Evolutionary conservation across 2,329 filamentous ascomycete species (phyloP), one percentile per base, ranked within the genome.

Genomic region (Colletotrichum sp.): DNA sequence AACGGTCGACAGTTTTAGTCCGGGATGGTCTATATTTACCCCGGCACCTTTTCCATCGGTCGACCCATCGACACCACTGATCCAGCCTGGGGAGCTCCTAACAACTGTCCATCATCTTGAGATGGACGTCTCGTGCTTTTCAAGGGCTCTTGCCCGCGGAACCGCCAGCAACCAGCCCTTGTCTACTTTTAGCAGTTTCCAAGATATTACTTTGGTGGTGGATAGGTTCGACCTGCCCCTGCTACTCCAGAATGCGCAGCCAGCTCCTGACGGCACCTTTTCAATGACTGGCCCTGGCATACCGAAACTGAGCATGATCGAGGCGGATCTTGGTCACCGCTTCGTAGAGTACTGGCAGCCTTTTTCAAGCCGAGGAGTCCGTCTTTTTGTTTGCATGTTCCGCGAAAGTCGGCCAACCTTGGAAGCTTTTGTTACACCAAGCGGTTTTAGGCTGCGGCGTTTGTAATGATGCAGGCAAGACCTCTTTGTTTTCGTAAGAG

Each of bases 401-500:
- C 0, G 43, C 0, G n/a, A 52, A 21, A 13, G 43, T 21, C n/a
- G 4, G 12, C 43, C n/a, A 52, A 52, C 6, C n/a, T 7, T 52
- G 4, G 43, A 52, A 52, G 4, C 4, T 52, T 52, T 52, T 1
- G 43, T 52, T 4, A 52, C 43, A 4, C 43, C 6, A 2, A 52
- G 10, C 12, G 43, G 43, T 1, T 4, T 52, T 52, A 52, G 43
- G n/a, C 43, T 52, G n/a, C n/a, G 5, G n/a, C n/a, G 10, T 52
- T 1, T 52, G 43, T 13, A 21, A 48, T 7, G 43, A 21, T 7
- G 10, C 3, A 52, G n/a, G n/a, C 10, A 13, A 1, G n/a, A 13
- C 4, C 43, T 52, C 10, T 2, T 7, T 52, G 6, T 13, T 13
- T 52, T 9, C n/a, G 6, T 7, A 0, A 21, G n/a, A 52, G 0